Conservation (phyloP, 495 filamentous ascomycete genomes). For the Neurospora sp. region DNA sequence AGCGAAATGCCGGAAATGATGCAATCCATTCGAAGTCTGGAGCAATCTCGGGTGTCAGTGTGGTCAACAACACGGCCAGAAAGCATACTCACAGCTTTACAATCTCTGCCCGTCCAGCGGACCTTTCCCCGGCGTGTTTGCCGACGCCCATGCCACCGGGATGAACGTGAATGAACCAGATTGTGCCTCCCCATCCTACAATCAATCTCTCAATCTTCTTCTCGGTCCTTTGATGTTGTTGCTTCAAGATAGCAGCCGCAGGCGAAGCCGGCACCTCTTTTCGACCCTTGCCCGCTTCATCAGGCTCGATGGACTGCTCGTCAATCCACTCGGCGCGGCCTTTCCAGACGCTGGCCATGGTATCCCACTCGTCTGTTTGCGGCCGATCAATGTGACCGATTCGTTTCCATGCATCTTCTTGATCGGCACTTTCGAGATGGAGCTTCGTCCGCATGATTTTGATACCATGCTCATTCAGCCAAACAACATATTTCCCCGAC, state of each 20-base stretch:
- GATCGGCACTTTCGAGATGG: slow-evolving; percentile 63
- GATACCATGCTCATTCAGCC: slow-evolving; percentile 93
- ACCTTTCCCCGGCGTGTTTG: slow-evolving; percentile 60
- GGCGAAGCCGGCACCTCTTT: slow-evolving; percentile 24
- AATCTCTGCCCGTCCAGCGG: slow-evolving; percentile 74
- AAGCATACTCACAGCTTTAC: slow-evolving; percentile 64
- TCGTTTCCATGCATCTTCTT: slow-evolving; percentile 87
- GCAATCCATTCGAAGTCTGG: slow-evolving; percentile 85
- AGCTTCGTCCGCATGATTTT: slow-evolving; percentile 94
- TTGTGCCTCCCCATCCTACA: slow-evolving; percentile 89
- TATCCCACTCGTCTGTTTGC: slow-evolving; percentile 72
- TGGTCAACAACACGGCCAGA: background rate
- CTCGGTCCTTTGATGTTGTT: slow-evolving; percentile 30
- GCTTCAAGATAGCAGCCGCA: slow-evolving; percentile 36
- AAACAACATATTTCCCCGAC: slow-evolving; percentile 81
- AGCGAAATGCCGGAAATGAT: slow-evolving; percentile 93
- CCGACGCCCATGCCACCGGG: slow-evolving; percentile 58
- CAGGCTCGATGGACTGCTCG: slow-evolving; percentile 57
- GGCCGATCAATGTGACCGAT: slow-evolving; percentile 85
- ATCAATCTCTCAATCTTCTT: slow-evolving; percentile 65
- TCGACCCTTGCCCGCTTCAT: slow-evolving; percentile 34
- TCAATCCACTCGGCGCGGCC: slow-evolving; percentile 87
- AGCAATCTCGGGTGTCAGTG: slow-evolving; percentile 17
- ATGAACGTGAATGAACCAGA: slow-evolving; percentile 91
- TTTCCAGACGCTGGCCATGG: slow-evolving; percentile 93